These are phyloP conservation scores for Aspergillus brunneoviolaceus DNA, from an alignment of 2,329 filamentous ascomycete genomes.

Conservation along the genomic window DNA sequence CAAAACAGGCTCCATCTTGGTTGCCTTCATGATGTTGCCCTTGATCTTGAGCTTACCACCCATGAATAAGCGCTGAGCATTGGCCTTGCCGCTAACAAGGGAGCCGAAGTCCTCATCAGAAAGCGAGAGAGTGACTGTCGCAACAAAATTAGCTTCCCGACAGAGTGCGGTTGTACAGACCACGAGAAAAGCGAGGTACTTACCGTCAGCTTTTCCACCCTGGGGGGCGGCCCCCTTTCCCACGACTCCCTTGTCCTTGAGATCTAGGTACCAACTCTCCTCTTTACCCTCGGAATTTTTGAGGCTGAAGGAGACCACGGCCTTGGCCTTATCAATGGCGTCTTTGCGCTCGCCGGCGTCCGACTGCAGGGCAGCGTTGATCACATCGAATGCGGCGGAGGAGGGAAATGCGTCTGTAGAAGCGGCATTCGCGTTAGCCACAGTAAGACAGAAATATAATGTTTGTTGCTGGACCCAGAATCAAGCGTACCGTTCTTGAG, in stretches of 20 bases:
- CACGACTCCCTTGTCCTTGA: slow-evolving; percentile 85
- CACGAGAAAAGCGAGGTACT: slow-evolving; percentile 28
- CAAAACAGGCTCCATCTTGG: slow-evolving; percentile 89
- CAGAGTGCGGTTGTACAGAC: not conserved
- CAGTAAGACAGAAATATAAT: not conserved
- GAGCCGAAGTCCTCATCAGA: slow-evolving; percentile 84
- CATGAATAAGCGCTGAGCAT: slow-evolving; percentile 96
- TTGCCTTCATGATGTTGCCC: slow-evolving; percentile 97
- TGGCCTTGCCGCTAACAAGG: slow-evolving; percentile 82
- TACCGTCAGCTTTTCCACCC: slow-evolving; percentile 80
- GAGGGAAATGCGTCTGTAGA: slow-evolving; percentile 75
- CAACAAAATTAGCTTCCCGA: not conserved
- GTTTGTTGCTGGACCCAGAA: not conserved
- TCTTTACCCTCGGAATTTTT: slow-evolving; percentile 82
- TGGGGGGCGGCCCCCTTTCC: slow-evolving; percentile 67
- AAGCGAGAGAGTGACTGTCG: slow-evolving; percentile 75
- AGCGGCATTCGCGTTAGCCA: slow-evolving; percentile 11
- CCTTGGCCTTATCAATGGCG: slow-evolving; percentile 83
- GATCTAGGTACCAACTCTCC: slow-evolving; percentile 90
- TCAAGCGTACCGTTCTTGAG: slow-evolving; percentile 65
- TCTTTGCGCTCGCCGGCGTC: slow-evolving; percentile 75
- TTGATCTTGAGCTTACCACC: slow-evolving; percentile 97
- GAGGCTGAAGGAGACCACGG: slow-evolving; percentile 85
- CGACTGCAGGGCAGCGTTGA: slow-evolving; percentile 68
- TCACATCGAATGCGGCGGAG: slow-evolving; percentile 86